Conservation (phyloP, 2,329 filamentous ascomycete species). For the Fusarium sp. region DNA sequence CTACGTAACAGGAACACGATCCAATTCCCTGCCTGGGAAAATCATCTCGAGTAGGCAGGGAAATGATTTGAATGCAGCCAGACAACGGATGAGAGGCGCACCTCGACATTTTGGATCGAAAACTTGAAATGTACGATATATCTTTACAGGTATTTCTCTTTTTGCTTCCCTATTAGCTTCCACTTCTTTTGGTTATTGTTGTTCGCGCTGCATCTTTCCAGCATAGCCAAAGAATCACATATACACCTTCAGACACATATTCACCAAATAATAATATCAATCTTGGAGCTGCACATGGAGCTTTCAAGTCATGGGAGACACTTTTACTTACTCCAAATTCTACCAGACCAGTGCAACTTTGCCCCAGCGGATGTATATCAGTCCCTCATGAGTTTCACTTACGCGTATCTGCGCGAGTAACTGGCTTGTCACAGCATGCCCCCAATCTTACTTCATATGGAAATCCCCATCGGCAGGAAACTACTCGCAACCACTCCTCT, state of each 20-base stretch:
- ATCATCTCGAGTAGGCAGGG: neutral
- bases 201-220: no score
- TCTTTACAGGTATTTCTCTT: neutral
- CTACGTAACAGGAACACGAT: slow-evolving; percentile 9
- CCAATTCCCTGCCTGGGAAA: neutral
- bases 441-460: neutral
- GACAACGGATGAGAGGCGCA: neutral
- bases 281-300: neutral
- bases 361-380: neutral
- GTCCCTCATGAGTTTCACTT: neutral
- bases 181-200: no score
- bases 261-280: neutral
- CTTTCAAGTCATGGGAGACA: neutral
- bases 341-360: neutral
- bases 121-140: neutral
- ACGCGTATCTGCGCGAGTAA: slow-evolving; percentile 1
- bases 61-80: neutral
- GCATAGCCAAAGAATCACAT: no score
- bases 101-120: neutral
- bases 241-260: no score
- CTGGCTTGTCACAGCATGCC: slow-evolving; percentile 10
- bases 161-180: no score
- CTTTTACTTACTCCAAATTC: neutral
- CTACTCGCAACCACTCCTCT: neutral
- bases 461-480: neutral